Conservation (phyloP, 768 basidiomycete species). For the Panaeolus cyanescens region DNA sequence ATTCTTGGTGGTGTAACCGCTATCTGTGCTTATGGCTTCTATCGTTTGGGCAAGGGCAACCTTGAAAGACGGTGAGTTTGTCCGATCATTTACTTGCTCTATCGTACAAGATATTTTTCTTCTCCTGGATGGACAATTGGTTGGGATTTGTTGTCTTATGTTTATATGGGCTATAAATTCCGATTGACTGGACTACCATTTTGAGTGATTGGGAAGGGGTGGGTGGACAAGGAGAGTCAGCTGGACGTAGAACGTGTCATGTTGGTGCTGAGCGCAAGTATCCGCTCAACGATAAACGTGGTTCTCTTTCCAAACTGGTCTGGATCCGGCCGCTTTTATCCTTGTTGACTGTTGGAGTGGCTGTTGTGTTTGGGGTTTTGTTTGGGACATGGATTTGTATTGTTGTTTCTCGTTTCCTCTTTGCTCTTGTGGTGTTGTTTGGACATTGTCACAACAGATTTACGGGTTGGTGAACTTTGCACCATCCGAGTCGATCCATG, state of each 20-base stretch:
- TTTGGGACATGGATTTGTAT: neutral
- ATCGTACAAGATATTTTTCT: neutral
- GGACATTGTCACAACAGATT: neutral
- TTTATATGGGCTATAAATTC: conserved; percentile 9
- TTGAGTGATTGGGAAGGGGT: conserved; percentile 7
- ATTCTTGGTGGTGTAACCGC: conserved; percentile 87
- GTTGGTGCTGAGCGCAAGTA: conserved; percentile 17
- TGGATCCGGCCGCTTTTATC: conserved; percentile 61
- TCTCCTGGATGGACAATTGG: neutral
- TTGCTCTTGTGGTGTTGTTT: neutral
- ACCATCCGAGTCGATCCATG: neutral
- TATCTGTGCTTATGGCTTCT: conserved; percentile 90
- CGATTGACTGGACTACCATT: conserved; percentile 4
- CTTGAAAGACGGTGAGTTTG: conserved; percentile 84
- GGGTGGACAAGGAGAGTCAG: conserved; percentile 44
- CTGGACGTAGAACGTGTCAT: conserved; percentile 71
- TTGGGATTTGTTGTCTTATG: neutral
- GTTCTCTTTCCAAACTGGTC: conserved; percentile 20
- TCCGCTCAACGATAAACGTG: conserved; percentile 77
- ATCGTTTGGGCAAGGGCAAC: conserved; percentile 87
- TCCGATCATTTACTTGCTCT: conserved; percentile 13
- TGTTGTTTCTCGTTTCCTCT: conserved; percentile 1
- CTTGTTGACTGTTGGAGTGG: conserved; percentile 23
- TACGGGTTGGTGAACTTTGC: too few relatives aligned
- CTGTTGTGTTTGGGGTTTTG: neutral